A percentile compares a stretch with the other conserved stretches of the same genome.
phyloP scores from a whole-genome alignment of 208 protist species.

The Trypanosoma scelopori region DNA sequence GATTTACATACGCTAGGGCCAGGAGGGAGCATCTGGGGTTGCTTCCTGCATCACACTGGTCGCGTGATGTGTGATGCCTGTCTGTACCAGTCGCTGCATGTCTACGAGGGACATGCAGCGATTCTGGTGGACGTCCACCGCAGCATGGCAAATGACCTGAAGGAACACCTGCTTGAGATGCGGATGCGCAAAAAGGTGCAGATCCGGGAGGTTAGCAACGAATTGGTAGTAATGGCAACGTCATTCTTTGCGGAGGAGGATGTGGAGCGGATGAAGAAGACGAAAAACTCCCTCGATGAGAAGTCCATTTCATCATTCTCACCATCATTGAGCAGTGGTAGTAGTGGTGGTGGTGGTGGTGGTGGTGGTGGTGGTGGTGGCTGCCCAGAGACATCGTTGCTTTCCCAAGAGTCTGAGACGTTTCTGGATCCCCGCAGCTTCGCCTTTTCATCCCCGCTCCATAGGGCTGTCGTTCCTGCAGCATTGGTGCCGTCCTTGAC shows the following conservation, averaged over 20 bases:
- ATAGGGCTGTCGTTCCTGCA: conserved; percentile 19
- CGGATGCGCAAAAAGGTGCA: conserved; percentile 75
- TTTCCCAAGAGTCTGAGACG: conserved; percentile 28
- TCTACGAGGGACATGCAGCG: conserved; percentile 33
- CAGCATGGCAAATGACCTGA: conserved; percentile 27
- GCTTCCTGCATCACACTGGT: conserved; percentile 81
- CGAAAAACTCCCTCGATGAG: neutral
- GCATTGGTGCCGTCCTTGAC: neutral
- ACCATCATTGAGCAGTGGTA: neutral
- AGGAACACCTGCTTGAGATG: conserved; percentile 74
- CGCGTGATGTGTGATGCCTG: conserved; percentile 82
- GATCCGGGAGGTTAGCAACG: conserved; percentile 52
- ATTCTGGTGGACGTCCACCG: conserved; percentile 73
- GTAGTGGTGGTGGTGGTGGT: neutral
- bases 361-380: neutral
- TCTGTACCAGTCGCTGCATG: conserved; percentile 48
- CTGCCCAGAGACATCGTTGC: neutral
- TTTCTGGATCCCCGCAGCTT: conserved; percentile 68
- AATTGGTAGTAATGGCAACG: conserved; percentile 51
- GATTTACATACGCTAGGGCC: conserved; percentile 59
- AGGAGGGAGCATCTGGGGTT: conserved; percentile 69
- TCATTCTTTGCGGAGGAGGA: conserved; percentile 3
- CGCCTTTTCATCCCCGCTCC: conserved; percentile 28
- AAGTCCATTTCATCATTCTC: neutral
- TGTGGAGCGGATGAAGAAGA: neutral